A percentile compares a stretch with the other conserved stretches of the same genome.
These are phyloP conservation scores for Fomitopsis schrenkii DNA, from an alignment of 1,284 basidiomycete species.

Conservation along the genomic window DNA sequence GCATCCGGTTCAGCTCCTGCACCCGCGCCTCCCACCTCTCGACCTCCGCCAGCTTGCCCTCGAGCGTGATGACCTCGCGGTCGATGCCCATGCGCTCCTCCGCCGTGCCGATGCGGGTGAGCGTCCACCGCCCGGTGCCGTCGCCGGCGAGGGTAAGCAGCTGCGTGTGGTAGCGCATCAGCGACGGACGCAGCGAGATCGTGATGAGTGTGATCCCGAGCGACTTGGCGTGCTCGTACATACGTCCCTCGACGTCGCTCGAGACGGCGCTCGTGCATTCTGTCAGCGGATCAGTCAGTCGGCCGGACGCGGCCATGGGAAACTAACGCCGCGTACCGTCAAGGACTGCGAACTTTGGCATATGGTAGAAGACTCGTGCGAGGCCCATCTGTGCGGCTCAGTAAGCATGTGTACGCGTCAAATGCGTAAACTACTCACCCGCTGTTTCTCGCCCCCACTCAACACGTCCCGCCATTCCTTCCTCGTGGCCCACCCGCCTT, in stretches of 20 bases:
- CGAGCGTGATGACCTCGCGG: conserved; percentile 65
- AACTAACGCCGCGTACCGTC: conserved; percentile 48
- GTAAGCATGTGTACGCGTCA: background rate
- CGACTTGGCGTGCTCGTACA: conserved; percentile 95
- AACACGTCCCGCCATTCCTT: conserved; percentile 97
- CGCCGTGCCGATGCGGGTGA: conserved; percentile 65
- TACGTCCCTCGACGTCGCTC: conserved; percentile 91
- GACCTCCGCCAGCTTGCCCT: conserved; percentile 64
- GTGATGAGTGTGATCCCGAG: conserved; percentile 92
- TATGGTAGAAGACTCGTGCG: conserved; percentile 83
- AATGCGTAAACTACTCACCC: conserved; percentile 42
- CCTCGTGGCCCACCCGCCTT: conserved; percentile 85
- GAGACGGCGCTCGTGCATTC: conserved; percentile 97
- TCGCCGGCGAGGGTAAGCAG: conserved; percentile 74
- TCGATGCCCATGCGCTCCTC: conserved; percentile 72
- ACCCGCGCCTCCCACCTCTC: conserved; percentile 61
- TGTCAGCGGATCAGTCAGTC: conserved; percentile 22
- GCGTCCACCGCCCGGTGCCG: conserved; percentile 63
- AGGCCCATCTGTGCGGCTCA: conserved; percentile 66
- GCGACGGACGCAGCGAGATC: conserved; percentile 77
- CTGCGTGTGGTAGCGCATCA: conserved; percentile 82
- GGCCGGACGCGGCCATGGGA: background rate
- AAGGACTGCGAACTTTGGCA: conserved; percentile 71
- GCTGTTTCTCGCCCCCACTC: conserved; percentile 94
- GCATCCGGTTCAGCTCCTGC: conserved; percentile 49